Conservation (phyloP, 1,284 basidiomycete genomes). For the Leccinum glutinopallens region DNA sequence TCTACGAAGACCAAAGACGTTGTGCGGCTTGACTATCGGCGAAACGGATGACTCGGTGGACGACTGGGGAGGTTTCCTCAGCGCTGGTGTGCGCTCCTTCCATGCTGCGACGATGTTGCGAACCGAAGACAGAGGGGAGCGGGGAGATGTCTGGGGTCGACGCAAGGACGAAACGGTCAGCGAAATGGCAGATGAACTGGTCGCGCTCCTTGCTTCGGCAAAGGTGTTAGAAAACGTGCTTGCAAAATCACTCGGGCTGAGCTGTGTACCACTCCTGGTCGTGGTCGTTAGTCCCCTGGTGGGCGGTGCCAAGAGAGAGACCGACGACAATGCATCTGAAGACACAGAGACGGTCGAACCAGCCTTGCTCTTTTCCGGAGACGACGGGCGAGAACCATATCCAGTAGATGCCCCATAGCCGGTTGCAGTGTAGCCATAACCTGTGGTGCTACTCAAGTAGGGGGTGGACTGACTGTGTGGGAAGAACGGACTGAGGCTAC, state of each 20-base stretch:
- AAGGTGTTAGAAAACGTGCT: constrained; percentile 39
- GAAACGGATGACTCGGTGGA: constrained; percentile 31
- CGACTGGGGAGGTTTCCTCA: constrained; percentile 30
- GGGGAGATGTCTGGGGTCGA: constrained; percentile 56
- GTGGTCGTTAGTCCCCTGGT: constrained; percentile 29
- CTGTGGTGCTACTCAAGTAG: constrained; percentile 35
- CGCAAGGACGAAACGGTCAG: constrained; percentile 43
- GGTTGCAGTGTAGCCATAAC: constrained; percentile 32
- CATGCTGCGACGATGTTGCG: constrained; percentile 80
- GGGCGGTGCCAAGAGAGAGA: constrained; percentile 44
- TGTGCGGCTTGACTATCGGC: constrained; percentile 37
- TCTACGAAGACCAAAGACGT: constrained; percentile 65
- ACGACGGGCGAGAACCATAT: constrained; percentile 45
- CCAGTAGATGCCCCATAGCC: constrained; percentile 34
- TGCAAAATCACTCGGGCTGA: constrained; percentile 37
- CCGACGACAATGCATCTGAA: constrained; percentile 36
- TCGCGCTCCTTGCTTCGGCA: constrained; percentile 28
- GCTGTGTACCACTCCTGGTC: constrained; percentile 29
- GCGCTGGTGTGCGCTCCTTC: constrained; percentile 65
- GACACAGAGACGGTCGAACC: constrained; percentile 35
- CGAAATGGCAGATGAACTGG: constrained; percentile 26
- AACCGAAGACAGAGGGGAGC: constrained; percentile 70
- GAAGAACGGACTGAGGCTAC: constrained; percentile 55
- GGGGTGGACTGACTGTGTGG: constrained; percentile 47
- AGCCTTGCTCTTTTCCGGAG: constrained; percentile 46